Evolutionary conservation across 2,329 filamentous ascomycete species (phyloP).

Genomic region (Septoria petroselini): DNA sequence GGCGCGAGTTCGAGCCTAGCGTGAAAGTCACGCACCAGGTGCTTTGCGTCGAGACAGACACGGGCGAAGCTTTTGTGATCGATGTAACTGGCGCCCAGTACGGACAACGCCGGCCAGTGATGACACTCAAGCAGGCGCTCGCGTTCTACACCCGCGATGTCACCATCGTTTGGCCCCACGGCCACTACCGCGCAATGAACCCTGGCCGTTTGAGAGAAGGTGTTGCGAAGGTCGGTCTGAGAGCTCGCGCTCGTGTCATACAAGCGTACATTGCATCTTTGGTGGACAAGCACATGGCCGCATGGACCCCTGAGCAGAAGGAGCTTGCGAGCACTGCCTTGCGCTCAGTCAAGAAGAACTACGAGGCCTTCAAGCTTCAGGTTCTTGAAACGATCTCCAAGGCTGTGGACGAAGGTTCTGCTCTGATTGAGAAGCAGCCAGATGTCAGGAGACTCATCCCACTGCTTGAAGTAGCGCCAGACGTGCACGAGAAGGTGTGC

Average conservation of each 20-base stretch:
- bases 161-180: background rate
- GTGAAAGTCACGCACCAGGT: background rate
- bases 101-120: background rate
- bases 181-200: background rate
- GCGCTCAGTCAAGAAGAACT: background rate
- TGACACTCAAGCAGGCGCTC: background rate
- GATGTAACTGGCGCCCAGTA: constrained; percentile 1
- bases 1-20: background rate
- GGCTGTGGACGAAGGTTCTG: background rate
- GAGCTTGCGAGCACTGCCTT: background rate
- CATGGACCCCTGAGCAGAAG: background rate
- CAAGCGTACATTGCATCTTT: background rate
- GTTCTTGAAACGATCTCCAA: background rate
- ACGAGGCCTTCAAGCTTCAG: background rate
- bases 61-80: constrained; percentile 3
- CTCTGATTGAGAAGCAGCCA: background rate
- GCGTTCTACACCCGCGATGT: background rate
- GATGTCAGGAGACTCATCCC: background rate
- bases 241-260: constrained; percentile 1
- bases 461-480: background rate
- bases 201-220: no score
- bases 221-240: background rate
- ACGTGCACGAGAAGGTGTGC: background rate
- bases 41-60: background rate
- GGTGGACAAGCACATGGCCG: background rate